Evolutionary conservation across 805 yeast species (phyloP).

Genomic region (Wickerhamomyces strasburgensis): DNA sequence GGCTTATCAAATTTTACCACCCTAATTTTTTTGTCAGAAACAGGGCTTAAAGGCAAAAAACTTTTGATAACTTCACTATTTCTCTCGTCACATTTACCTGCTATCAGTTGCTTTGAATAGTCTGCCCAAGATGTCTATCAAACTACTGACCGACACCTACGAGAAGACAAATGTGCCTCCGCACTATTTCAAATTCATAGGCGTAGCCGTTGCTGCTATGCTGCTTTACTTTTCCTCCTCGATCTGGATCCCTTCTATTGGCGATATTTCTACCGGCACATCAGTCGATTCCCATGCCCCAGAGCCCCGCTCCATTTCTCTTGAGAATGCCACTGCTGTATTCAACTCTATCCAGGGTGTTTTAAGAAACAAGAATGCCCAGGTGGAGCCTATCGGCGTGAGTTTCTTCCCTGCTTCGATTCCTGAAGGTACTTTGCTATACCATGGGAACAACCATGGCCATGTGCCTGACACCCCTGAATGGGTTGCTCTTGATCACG

Average conservation of each 20-base stretch:
- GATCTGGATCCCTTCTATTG: not conserved
- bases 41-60: too few relatives aligned
- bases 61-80: too few relatives aligned
- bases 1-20: too few relatives aligned
- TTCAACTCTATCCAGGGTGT: conserved; percentile 53
- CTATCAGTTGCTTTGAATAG: too few relatives aligned
- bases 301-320: conserved; percentile 21
- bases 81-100: too few relatives aligned
- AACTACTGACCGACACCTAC: not conserved
- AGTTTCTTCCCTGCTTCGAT: conserved; percentile 55
- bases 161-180: not conserved
- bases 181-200: not conserved
- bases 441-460: conserved; percentile 44
- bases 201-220: not conserved
- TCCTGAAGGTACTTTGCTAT: conserved; percentile 53
- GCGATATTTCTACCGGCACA: not conserved
- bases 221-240: not conserved
- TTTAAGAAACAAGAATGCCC: conserved; percentile 45
- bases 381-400: conserved; percentile 52
- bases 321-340: conserved; percentile 47
- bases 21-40: too few relatives aligned
- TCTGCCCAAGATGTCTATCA: not conserved
- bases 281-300: not conserved
- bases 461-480: conserved; percentile 43
- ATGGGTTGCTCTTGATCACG: conserved; percentile 64